Conservation (phyloP, 139 green algal species). For the Volvox africanus region DNA sequence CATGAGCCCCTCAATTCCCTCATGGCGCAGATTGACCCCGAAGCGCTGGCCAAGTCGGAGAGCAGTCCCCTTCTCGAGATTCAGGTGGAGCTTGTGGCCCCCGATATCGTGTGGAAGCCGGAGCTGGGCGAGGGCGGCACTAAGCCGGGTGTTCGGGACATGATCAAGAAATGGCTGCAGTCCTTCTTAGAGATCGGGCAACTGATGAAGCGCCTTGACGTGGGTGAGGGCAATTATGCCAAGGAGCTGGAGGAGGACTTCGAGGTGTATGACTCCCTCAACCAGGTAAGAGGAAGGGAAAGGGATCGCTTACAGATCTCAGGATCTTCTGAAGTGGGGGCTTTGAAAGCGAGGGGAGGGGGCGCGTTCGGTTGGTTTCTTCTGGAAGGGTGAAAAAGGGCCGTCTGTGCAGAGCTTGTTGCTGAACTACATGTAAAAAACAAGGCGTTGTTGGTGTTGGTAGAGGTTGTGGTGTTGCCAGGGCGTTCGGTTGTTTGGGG, state of each 20-base stretch:
- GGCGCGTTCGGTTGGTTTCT: no score
- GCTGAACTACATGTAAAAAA: no score
- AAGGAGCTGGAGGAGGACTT: constrained; percentile 93
- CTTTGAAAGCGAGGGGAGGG: no score
- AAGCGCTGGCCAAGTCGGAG: constrained; percentile 75
- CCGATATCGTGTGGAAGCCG: constrained; percentile 87
- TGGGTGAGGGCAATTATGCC: constrained; percentile 87
- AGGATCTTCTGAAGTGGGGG: no score
- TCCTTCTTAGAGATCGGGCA: constrained; percentile 79
- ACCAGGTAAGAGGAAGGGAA: constrained; percentile 36
- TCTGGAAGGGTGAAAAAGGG: no score
- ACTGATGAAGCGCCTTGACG: constrained; percentile 89
- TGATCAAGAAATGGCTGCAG: constrained; percentile 86
- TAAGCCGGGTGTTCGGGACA: constrained; percentile 73
- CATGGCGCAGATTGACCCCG: constrained; percentile 75
- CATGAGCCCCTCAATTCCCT: no score
- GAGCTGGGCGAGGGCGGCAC: constrained; percentile 73
- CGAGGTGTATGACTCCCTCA: constrained; percentile 79
- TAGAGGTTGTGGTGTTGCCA: no score
- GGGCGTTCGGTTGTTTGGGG: no score
- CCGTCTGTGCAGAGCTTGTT: no score
- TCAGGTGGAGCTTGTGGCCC: constrained; percentile 82
- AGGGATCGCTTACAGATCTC: no score
- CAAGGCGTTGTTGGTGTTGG: no score
- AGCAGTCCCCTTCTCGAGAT: constrained; percentile 86